Evolutionary conservation across 805 yeast species (phyloP), one percentile per base, ranked within the genome.

Genomic region (Candida succiphila): DNA sequence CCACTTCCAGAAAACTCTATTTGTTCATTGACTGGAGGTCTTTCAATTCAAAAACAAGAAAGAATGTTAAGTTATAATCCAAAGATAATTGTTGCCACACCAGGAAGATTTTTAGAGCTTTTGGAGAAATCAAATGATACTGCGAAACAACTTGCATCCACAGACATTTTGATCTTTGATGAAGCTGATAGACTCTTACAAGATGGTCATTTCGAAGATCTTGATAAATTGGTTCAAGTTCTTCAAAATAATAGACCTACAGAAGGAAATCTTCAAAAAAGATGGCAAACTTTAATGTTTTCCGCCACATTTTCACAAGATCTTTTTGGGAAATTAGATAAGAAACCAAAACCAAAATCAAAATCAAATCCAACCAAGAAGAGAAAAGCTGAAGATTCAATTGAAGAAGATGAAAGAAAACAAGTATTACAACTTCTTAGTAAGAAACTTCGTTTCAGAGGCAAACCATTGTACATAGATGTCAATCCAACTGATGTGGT

Each of bases 161-260:
- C 72, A 4, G 75, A 69, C 36, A 59, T 65, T 7, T 35, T 72
- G 3, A 95, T 88, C 1, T 63, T 89, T 22, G 98, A 92, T 64
- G 98, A 92, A 56, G 98, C 98, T 10, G 98, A 92, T 63, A 68
- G 98, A 55, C 61, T 92, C 41, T 65, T 92, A 33, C 96, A 89
- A 56, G 95, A 88, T 49, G 96, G 97, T 2, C 97, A 88, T 58
- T 92, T 89, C 52, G 94, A 85, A 38, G 98, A 92, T 54, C 72
- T 92, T 42, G 94, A 81, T 44, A 80, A 76, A 48, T 80, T 85
- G 37, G 60, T 89, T 39, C 85, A 80, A 35, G 54, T 81, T 13
- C 55, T 92, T 37, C 58, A 59, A 17, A 67, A 63, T 56, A 61
- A 54, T 46, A 69, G 78, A 56, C 70, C 64, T 15, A 62, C 54